Conservation (phyloP, 2,329 filamentous ascomycete genomes). For the Xylariaceae sp. region DNA sequence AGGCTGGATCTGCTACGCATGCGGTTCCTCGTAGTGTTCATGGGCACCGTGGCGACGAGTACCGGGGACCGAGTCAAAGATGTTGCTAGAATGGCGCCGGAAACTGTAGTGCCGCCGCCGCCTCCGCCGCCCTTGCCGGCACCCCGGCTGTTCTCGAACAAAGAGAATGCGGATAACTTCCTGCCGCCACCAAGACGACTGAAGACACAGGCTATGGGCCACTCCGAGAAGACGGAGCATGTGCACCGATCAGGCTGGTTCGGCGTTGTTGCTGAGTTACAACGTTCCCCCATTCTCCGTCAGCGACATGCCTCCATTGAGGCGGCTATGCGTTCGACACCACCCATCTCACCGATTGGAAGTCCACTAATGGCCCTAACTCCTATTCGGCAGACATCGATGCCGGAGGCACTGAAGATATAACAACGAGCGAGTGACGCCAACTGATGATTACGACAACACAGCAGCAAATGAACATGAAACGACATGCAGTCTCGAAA, state of each 20-base stretch:
- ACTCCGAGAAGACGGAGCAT: constrained; percentile 43
- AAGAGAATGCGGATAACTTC: constrained; percentile 40
- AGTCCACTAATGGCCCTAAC: constrained; percentile 21
- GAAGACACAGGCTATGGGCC: constrained; percentile 49
- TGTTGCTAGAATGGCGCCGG: constrained; percentile 24
- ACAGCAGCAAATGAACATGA: neutral
- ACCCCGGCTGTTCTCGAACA: constrained; percentile 33
- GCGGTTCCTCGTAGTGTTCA: constrained; percentile 59
- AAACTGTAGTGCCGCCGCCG: constrained; percentile 27
- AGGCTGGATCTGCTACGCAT: constrained; percentile 57
- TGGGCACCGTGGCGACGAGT: constrained; percentile 50
- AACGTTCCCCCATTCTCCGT: constrained; percentile 55
- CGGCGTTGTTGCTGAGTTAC: constrained; percentile 57
- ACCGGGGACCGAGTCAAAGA: constrained; percentile 33
- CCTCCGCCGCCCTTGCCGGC: constrained; percentile 22
- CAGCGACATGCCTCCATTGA: constrained; percentile 60
- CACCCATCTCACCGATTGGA: constrained; percentile 29
- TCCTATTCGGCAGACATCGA: constrained; percentile 8
- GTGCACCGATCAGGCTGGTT: constrained; percentile 54
- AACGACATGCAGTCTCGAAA: neutral
- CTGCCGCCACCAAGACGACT: constrained; percentile 47
- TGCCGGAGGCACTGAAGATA: constrained; percentile 14
- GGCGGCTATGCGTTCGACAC: constrained; percentile 44
- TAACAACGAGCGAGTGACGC: neutral
- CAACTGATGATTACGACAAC: neutral